phyloP scores from a whole-genome alignment of 2,329 filamentous ascomycete species.

The Colletotrichum kahawae region DNA sequence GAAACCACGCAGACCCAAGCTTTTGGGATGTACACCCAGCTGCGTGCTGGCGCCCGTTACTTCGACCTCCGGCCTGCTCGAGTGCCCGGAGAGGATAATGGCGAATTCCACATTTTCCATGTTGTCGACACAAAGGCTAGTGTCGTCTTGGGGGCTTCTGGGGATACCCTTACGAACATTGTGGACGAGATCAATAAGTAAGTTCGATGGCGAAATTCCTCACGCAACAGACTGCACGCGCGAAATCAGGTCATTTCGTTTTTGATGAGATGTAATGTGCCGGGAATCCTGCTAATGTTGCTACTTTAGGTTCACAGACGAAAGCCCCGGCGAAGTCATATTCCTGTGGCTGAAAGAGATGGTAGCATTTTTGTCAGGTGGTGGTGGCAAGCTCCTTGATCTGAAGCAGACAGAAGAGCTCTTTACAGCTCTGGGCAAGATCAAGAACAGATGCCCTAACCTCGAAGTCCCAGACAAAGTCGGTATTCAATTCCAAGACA shows the following conservation, averaged over 20 bases:
- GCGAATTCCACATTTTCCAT: not conserved
- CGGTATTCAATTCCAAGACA: constrained; percentile 19
- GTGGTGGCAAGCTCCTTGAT: constrained; percentile 27
- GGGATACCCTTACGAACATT: not conserved
- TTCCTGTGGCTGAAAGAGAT: not conserved
- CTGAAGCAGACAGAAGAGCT: constrained; percentile 43
- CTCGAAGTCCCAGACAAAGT: constrained; percentile 13
- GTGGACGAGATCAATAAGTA: not conserved
- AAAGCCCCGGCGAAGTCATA: not conserved
- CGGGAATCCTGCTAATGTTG: not conserved
- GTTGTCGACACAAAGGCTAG: not conserved
- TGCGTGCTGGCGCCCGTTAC: constrained; percentile 48
- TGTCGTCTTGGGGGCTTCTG: not conserved
- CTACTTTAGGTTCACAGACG: not conserved
- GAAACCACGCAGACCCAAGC: constrained; percentile 51
- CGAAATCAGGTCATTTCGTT: no score
- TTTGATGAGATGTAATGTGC: no score
- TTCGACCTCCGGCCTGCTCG: constrained; percentile 51
- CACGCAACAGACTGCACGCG: rapidly evolving
- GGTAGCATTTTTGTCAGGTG: not conserved
- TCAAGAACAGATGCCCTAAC: constrained; percentile 44
- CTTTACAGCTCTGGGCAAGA: constrained; percentile 42
- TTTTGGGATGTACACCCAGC: constrained; percentile 48
- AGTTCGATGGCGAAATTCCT: not conserved
- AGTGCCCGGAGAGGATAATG: constrained; percentile 12